Conservation (phyloP, 2,329 filamentous ascomycete genomes). For the Rhynchosporium agropyri region DNA sequence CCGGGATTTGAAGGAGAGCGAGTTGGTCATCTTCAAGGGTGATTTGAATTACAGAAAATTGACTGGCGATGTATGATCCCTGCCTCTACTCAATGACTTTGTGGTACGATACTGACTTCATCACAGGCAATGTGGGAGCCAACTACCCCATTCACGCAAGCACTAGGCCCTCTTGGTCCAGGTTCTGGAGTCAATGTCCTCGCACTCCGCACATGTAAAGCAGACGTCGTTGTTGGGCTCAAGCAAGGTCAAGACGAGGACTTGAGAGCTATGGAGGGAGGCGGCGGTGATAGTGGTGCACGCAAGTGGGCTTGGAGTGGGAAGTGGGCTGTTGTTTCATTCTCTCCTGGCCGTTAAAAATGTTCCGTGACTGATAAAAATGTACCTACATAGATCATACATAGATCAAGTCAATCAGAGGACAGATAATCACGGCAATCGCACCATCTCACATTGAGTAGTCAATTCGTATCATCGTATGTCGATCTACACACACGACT, state of each 20-base stretch:
- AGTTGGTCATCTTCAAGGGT: slow-evolving; percentile 95
- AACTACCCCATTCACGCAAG: slow-evolving; percentile 81
- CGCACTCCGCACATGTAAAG: slow-evolving; percentile 92
- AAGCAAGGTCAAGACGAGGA: slow-evolving; percentile 80
- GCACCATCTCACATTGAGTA: no score
- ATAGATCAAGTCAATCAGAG: no score
- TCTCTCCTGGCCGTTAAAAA: slow-evolving; percentile 66
- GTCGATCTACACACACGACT: not conserved
- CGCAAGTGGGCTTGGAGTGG: slow-evolving; percentile 94
- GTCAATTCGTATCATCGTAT: not conserved
- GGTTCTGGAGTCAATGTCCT: slow-evolving; percentile 82
- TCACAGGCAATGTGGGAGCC: slow-evolving; percentile 75
- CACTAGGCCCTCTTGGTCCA: slow-evolving; percentile 82
- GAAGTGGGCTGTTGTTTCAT: slow-evolving; percentile 94
- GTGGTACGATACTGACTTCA: slow-evolving; percentile 23
- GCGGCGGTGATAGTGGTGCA: slow-evolving; percentile 64
- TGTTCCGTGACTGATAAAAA: slow-evolving; percentile 4
- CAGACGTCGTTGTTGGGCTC: slow-evolving; percentile 92
- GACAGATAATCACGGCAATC: no score
- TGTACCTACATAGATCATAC: not conserved
- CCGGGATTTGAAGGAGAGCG: slow-evolving; percentile 77
- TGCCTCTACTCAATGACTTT: not conserved
- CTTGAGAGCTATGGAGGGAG: slow-evolving; percentile 66
- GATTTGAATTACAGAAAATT: slow-evolving; percentile 96
- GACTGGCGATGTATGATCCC: slow-evolving; percentile 74